Conservation (phyloP, 306 rosid species). For the Comarum palustre region DNA sequence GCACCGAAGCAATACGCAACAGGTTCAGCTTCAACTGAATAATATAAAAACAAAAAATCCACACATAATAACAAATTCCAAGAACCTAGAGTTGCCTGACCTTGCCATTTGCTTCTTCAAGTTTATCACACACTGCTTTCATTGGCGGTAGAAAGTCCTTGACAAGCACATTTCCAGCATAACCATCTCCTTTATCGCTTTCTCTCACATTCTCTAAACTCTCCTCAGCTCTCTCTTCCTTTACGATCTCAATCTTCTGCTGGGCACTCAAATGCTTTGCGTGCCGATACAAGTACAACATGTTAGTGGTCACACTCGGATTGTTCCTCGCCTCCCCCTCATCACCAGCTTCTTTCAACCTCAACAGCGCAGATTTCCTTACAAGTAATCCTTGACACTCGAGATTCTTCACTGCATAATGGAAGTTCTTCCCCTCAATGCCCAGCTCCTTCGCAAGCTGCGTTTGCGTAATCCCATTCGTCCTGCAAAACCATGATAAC, state of each 20-base stretch:
- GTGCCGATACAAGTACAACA: slow-evolving; percentile 70
- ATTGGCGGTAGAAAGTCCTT: slow-evolving; percentile 71
- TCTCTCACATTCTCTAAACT: slow-evolving; percentile 21
- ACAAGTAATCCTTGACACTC: slow-evolving; percentile 78
- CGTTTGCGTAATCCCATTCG: slow-evolving; percentile 68
- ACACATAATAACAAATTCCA: background rate
- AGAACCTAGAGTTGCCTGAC: slow-evolving; percentile 29
- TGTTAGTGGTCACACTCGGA: slow-evolving; percentile 58
- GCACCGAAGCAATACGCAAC: slow-evolving; percentile 23
- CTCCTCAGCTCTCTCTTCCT: slow-evolving; percentile 35
- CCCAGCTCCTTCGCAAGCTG: slow-evolving; percentile 67
- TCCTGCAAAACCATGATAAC: slow-evolving; percentile 25
- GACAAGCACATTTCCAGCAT: slow-evolving; percentile 46
- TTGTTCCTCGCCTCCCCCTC: slow-evolving; percentile 41
- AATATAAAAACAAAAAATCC: slow-evolving; percentile 1
- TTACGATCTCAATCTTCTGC: slow-evolving; percentile 60
- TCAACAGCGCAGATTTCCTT: slow-evolving; percentile 64
- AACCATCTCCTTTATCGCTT: slow-evolving; percentile 26
- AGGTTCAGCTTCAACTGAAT: slow-evolving; percentile 22
- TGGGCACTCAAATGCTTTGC: slow-evolving; percentile 62
- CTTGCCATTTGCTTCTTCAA: slow-evolving; percentile 79
- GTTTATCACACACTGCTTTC: slow-evolving; percentile 62
- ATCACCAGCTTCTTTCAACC: slow-evolving; percentile 48
- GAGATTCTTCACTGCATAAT: slow-evolving; percentile 61
- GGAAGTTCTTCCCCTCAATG: slow-evolving; percentile 57